Evolutionary conservation across 2,329 filamentous ascomycete genomes (phyloP), one percentile per base, ranked within the genome.

Genomic region (Pestalotiopsis sp.): DNA sequence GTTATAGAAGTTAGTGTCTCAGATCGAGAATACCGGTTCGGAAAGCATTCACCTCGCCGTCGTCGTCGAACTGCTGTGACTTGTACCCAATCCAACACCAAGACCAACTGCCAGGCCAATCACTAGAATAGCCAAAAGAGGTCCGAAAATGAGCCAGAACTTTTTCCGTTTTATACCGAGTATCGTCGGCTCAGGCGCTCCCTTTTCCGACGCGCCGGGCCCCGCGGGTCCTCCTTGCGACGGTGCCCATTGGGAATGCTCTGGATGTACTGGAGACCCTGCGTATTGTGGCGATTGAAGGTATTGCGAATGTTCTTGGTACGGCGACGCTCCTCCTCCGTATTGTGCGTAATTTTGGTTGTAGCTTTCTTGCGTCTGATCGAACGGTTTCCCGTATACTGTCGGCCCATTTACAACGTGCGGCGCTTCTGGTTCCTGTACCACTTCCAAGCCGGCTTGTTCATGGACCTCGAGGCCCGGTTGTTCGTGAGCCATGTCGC

Each of bases 101-200:
- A 77, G 62, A 12, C 75, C 75, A 2, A 76, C 71, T 2, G 75
- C 73, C 27, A 77, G 56, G 2, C 74, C 74, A 20, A 76, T 70
- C 17, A 74, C 68, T 9, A 76, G 65, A 13, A 77, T 14, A 6
- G 69, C 71, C 39, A 75, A 64, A 1, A 76, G 66, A 17, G 75
- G 75, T 1, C 71, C 73, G 25, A 75, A 69, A 52, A 76, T 71
- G 11, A 76, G 56, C 74, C 74, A 76, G 63, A 75, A 77, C 11
- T 58, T 74, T 67, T 67, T 73, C 59, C 61, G 70, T 27, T 36
- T 69, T 64, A 76, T 36, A 12, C 73, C 75, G 13, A 74, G 59
- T 58, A 76, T 72, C 20, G 6, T 72, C 27, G 63, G 45, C 20
- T 65, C 67, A 20, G 59, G 31, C 17, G 25, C 9, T n/a, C 52